Percentiles rank a stretch among this genome's conserved stretches.
Conservation (phyloP, 768 basidiomycete species). For the Gyrodon lividus region DNA sequence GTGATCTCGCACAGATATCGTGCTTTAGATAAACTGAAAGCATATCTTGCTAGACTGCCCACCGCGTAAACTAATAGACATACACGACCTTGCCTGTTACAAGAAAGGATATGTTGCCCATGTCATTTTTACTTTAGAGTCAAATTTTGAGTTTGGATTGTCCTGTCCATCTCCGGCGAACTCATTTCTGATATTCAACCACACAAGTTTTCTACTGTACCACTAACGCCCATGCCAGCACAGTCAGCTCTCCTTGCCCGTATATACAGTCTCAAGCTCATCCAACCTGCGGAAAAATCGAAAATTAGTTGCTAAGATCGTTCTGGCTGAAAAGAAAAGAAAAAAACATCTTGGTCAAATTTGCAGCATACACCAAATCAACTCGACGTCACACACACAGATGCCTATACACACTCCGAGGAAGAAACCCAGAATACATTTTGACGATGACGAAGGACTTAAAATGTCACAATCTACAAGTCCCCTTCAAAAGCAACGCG, state of each 20-base stretch:
- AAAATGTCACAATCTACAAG: slow-evolving; percentile 9
- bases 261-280: not conserved
- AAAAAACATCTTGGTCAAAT: not conserved
- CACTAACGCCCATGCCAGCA: not conserved
- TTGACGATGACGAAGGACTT: slow-evolving; percentile 19
- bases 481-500: slow-evolving; percentile 60
- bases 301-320: not conserved
- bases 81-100: not conserved
- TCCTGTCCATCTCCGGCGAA: slow-evolving; percentile 2
- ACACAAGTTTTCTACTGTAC: slow-evolving; percentile 4
- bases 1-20: slow-evolving; percentile 63
- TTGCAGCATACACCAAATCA: not conserved
- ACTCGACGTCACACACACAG: too few relatives aligned
- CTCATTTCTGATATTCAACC: slow-evolving; percentile 11
- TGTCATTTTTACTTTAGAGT: not conserved
- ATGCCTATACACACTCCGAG: slow-evolving; percentile 27
- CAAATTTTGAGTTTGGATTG: not conserved
- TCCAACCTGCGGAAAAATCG: not conserved
- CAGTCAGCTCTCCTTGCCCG: not conserved
- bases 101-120: not conserved
- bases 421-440: slow-evolving; percentile 24
- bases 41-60: slow-evolving; percentile 32
- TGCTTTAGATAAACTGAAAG: slow-evolving; percentile 57
- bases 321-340: not conserved
- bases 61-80: slow-evolving; percentile 4